Percentiles rank a stretch among this genome's conserved stretches.
Evolutionary conservation across 202 grass and related monocot species (phyloP).

Genomic region (Bolboschoenoplectus hybrid): DNA sequence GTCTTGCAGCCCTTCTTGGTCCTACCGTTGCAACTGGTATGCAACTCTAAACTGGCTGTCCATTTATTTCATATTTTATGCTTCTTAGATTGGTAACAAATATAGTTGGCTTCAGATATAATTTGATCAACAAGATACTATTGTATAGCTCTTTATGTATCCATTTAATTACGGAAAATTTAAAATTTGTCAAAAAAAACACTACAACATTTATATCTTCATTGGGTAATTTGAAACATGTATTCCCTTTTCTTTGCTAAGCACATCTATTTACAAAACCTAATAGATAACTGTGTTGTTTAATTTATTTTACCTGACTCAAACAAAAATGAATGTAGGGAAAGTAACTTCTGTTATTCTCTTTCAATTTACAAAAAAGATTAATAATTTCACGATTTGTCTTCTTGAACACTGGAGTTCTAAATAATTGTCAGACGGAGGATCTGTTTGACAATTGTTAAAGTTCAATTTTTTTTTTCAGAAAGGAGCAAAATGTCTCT

Average conservation of each 20-base stretch:
- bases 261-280: neutral
- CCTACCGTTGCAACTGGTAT: neutral
- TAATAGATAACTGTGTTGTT: neutral
- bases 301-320: neutral
- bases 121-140: neutral
- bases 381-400: neutral
- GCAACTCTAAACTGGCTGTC: neutral
- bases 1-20: neutral
- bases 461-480: neutral
- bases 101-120: neutral
- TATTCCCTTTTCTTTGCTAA: neutral
- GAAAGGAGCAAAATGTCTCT: neutral
- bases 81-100: constrained; percentile 8
- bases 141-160: neutral
- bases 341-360: neutral
- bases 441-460: neutral
- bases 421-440: constrained; percentile 11
- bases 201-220: neutral
- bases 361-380: neutral
- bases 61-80: constrained; percentile 13
- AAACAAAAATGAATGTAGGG: neutral
- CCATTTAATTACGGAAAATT: neutral
- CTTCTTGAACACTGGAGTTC: neutral
- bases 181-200: neutral
- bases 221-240: neutral